Evolutionary conservation across 108 stramenopile genomes (phyloP), one percentile per base, ranked within the genome.

Genomic region (Discostella pseudostelligera): DNA sequence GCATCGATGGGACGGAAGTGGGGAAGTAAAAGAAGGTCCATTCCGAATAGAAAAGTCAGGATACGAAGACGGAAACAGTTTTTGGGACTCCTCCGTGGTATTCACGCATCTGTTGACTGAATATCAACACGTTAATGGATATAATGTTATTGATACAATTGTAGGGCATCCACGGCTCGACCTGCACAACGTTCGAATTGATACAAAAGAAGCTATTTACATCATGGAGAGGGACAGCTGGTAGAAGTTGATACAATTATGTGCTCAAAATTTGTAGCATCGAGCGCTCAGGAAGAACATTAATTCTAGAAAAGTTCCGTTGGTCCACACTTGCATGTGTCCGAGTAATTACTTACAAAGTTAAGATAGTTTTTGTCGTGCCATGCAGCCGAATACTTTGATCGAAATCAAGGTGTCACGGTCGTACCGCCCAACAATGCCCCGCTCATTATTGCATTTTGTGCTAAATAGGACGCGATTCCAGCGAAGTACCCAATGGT

Each of bases 401-500:
- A 32, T 32, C 32, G 32, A 5, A 13, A 3, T 35, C 35, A 54
- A 51, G 21, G 25, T 10, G 67, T 12, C 13, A 53, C 39, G 8
- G 35, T 40, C 21, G 28, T 32, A 20, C 56, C 69, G 26, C 58
- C 59, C 26, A 83, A 35, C 55, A 89, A 62, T 7, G 77, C 57
- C 14, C 94, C 94, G 19, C 56, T 63, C 46, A 95, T 44, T 29
- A 95, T 47, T 3, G 84, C 90, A 57, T 82, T 68, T 66, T 95
- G 80, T 20, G 76, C 70, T 39, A 95, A 58, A 73, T 94, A 96
- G 9, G 92, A 74, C 10, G 85, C 96, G 74, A 96, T 94, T 0
- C 96, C 96, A 9, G 90, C 92, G 64, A 94, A 88, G 64, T 96
- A 96, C 10, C 96, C 96, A 53, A 92, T 68, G 1, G 88, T 65